These are phyloP conservation scores for Nakazawaea holstii DNA, from an alignment of 805 yeast genomes.

Conservation along the genomic window DNA sequence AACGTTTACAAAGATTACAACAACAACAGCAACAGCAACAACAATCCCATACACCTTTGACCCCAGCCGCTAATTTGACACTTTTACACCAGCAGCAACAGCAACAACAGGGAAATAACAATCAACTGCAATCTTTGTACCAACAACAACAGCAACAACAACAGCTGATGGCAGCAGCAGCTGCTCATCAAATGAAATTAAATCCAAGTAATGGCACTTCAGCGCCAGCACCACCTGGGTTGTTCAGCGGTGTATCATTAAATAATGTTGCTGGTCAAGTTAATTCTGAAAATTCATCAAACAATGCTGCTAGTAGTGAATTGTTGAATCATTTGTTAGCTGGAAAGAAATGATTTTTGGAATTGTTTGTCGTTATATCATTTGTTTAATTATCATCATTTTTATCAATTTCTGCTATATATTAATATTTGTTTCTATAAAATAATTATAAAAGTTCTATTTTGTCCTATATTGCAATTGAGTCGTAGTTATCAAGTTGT, in stretches of 20 bases:
- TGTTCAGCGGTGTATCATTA: conserved; percentile 27
- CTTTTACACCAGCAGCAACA: conserved; percentile 30
- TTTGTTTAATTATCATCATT: not conserved
- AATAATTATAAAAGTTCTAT: no score
- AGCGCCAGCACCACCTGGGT: conserved; percentile 75
- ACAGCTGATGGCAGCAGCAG: conserved; percentile 16
- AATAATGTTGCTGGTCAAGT: conserved; percentile 12
- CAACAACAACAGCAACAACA: conserved; percentile 27
- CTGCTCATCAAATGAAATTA: conserved; percentile 12
- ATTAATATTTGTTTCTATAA: no score
- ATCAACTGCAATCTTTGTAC: conserved; percentile 26
- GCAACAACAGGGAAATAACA: conserved; percentile 18
- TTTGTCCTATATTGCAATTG: no score
- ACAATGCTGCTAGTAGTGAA: conserved; percentile 43
- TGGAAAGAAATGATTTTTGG: conserved; percentile 47
- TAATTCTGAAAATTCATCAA: conserved; percentile 6
- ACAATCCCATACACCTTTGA: conserved; percentile 9
- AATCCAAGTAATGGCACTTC: conserved; percentile 32
- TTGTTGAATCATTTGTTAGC: conserved; percentile 79
- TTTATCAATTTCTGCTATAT: no score
- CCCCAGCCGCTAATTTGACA: conserved; percentile 15
- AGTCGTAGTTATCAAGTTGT: no score
- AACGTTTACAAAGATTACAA: conserved; percentile 13
- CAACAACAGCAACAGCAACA: conserved; percentile 12
- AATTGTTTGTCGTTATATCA: not conserved